Percentiles rank a stretch among this genome's conserved stretches.
phyloP scores from a whole-genome alignment of 1,284 basidiomycete genomes.

The Ganoderma meredithae region DNA sequence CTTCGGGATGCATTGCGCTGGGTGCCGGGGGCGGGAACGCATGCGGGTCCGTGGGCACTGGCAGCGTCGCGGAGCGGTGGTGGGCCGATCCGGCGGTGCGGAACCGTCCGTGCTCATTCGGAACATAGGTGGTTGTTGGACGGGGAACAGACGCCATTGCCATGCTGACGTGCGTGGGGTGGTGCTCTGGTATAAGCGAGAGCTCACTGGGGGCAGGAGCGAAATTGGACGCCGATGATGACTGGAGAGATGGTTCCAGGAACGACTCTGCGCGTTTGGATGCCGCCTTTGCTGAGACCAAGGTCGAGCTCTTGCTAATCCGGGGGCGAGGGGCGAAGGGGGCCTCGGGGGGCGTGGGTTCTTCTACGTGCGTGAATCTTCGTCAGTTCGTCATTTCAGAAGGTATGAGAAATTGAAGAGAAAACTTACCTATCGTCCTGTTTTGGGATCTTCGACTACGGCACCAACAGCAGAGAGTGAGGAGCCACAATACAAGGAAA shows the following conservation, averaged over 20 bases:
- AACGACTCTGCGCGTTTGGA: neutral
- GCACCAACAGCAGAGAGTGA: neutral
- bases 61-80: neutral
- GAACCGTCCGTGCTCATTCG: neutral
- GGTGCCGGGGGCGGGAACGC: neutral
- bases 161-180: neutral
- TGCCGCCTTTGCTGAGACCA: neutral
- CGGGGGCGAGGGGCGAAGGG: conserved; percentile 10
- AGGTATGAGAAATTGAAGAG: no score
- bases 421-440: neutral
- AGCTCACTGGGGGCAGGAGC: neutral
- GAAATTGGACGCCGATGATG: neutral
- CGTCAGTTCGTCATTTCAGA: no score
- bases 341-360: neutral
- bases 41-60: neutral
- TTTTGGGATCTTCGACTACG: neutral
- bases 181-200: neutral
- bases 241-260: neutral
- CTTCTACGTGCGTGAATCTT: neutral
- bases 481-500: neutral
- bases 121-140: neutral
- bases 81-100: neutral
- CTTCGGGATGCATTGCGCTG: neutral
- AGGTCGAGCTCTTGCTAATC: neutral
- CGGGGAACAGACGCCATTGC: neutral